These are phyloP conservation scores for Cardiospermum halicacabum DNA, from an alignment of 345 rosid genomes.

Conservation along the genomic window DNA sequence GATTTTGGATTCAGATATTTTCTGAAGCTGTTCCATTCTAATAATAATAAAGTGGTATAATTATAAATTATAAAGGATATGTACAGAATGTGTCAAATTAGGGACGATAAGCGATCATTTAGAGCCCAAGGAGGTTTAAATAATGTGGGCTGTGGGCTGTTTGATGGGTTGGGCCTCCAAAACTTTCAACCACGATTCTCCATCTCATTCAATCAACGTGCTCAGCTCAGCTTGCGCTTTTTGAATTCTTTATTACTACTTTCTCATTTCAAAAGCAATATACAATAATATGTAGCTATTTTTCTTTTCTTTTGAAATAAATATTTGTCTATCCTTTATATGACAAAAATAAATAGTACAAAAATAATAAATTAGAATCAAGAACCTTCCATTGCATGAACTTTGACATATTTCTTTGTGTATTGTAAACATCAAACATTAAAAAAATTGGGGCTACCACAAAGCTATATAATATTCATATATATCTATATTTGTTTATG, in stretches of 20 bases:
- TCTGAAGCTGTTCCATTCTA: too few species aligned
- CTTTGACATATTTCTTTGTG: neutral
- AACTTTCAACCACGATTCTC: too few species aligned
- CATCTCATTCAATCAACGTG: too few species aligned
- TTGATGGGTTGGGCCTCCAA: neutral
- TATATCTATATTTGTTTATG: neutral
- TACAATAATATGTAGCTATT: too few species aligned
- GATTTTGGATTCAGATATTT: too few species aligned
- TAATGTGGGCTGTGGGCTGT: neutral
- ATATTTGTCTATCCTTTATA: constrained; percentile 1
- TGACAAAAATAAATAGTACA: neutral
- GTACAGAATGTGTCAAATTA: too few species aligned
- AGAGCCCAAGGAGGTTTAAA: neutral
- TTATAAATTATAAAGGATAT: too few species aligned
- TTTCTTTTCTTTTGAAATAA: too few species aligned
- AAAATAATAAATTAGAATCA: neutral
- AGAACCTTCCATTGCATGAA: neutral
- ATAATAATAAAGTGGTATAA: too few species aligned
- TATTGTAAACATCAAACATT: neutral
- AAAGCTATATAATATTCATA: neutral
- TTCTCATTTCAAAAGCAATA: neutral
- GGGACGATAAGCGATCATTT: too few species aligned
- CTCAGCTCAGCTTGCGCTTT: too few species aligned
- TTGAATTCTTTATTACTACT: too few species aligned
- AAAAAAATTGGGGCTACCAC: constrained; percentile 9